Evolutionary conservation across 2,329 filamentous ascomycete species (phyloP), one percentile per base, ranked within the genome.

Genomic region (Penicillium nordicum): DNA sequence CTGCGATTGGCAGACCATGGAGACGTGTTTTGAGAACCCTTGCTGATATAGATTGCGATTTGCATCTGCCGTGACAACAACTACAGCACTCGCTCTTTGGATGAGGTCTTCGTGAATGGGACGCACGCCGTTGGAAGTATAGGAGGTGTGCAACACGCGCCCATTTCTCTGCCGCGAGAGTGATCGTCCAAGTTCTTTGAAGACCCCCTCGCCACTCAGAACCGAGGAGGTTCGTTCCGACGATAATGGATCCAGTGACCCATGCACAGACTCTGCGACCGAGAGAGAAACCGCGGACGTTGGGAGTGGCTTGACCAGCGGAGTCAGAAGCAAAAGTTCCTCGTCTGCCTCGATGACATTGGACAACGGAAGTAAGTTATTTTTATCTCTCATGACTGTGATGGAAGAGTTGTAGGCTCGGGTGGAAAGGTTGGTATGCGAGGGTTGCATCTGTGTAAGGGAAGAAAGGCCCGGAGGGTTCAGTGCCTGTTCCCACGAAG

Each of bases 71-170:
- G 93, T 97, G 32, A 97, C 84, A 49, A 97, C 87, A 60, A 97
- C 88, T 60, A 97, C 91, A 4, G 89, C 90, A 50, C 88, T 90
- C 11, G 92, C 92, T 64, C 92, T 83, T 63, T 92, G 89, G 70
- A 97, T 95, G 18, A 97, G 80, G 60, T 93, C 94, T 68, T 97
- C 93, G 70, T 97, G 93, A 0, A 96, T 89, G 72, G 92, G 92
- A 37, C 92, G 83, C 3, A 97, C 88, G 14, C 92, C 92, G 65
- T 96, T 96, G 1, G 92, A 90, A 0, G 93, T 97, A 69, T 97
- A 97, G 12, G 92, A 97, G 1, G 93, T 96, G 72, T 97, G 92
- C 16, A 97, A 78, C 6, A 97, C 84, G 67, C 94, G 90, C 21
- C 92, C 91, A 64, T 89, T 91, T 23, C 92, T 82, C 62, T 92